These are phyloP conservation scores for Colletotrichum higginsianum DNA, from an alignment of 2,329 filamentous ascomycete genomes.

Conservation along the genomic window DNA sequence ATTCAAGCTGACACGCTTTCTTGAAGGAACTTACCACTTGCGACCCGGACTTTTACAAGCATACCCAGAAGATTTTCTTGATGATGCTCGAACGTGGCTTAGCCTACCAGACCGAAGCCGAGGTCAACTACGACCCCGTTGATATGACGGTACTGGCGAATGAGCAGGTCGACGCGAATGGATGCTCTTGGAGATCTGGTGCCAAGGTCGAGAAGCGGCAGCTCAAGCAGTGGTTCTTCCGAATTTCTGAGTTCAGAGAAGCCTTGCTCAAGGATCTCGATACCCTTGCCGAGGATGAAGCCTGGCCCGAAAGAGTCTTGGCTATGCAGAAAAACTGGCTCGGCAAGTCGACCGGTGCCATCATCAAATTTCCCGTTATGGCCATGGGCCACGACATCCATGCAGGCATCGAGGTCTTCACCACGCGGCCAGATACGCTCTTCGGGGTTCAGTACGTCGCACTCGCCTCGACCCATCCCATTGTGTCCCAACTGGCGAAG, in stretches of 20 bases:
- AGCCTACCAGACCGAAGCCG: constrained; percentile 85
- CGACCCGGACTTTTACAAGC: constrained; percentile 88
- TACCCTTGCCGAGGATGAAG: constrained; percentile 70
- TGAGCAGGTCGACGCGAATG: constrained; percentile 91
- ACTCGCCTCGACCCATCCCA: constrained; percentile 79
- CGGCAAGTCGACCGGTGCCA: constrained; percentile 81
- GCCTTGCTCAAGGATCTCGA: constrained; percentile 80
- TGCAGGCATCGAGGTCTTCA: constrained; percentile 79
- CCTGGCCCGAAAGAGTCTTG: constrained; percentile 87
- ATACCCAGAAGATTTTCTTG: constrained; percentile 89
- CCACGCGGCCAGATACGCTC: constrained; percentile 88
- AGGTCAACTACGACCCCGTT: constrained; percentile 92
- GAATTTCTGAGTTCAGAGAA: constrained; percentile 85
- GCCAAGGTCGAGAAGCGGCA: constrained; percentile 85
- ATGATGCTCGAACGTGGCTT: constrained; percentile 81
- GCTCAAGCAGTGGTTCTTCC: constrained; percentile 91
- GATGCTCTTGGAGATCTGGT: constrained; percentile 88
- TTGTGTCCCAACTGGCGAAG: constrained; percentile 74
- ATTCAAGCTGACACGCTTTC: constrained; percentile 26
- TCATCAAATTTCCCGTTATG: constrained; percentile 78
- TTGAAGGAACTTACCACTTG: constrained; percentile 85
- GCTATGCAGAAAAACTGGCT: constrained; percentile 92
- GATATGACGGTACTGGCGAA: constrained; percentile 93
- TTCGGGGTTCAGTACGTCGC: constrained; percentile 90
- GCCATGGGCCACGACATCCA: constrained; percentile 57